Conservation (phyloP, 805 yeast genomes). For the Saccharomycopsis sp. region DNA sequence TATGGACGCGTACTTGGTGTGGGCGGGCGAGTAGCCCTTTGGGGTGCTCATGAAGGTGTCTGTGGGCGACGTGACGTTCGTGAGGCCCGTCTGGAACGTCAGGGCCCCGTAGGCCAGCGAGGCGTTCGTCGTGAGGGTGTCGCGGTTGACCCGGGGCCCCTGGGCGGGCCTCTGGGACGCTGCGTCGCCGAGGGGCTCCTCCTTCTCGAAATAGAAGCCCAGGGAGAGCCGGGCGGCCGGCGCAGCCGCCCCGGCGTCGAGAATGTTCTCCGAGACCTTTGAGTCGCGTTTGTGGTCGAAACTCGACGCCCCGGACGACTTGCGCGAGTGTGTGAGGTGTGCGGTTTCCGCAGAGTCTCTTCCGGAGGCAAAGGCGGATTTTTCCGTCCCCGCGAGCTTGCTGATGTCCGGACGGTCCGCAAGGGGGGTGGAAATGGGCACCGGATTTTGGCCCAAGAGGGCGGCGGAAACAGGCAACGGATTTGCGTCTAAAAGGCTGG, state of each 20-base stretch:
- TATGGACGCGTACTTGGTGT: not conserved
- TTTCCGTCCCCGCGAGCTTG: constrained; percentile 1
- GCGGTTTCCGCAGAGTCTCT: not conserved
- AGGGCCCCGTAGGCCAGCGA: constrained; percentile 12
- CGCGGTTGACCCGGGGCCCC: constrained; percentile 9
- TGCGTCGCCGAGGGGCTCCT: constrained; percentile 10
- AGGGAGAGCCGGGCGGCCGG: constrained; percentile 11
- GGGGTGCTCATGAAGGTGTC: constrained; percentile 3
- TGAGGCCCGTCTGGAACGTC: constrained; percentile 8
- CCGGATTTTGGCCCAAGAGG: no score
- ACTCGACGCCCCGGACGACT: not conserved
- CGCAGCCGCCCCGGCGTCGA: not conserved
- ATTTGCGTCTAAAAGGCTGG: constrained; percentile 9
- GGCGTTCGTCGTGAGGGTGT: constrained; percentile 15
- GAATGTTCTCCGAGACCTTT: constrained; percentile 8
- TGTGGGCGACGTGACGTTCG: constrained; percentile 16
- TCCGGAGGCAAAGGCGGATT: constrained; percentile 13
- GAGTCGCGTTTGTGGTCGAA: constrained; percentile 5
- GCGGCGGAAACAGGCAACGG: no score
- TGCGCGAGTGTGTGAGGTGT: constrained; percentile 6
- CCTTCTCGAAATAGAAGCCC: constrained; percentile 18
- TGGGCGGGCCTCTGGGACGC: not conserved
- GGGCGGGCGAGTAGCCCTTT: not conserved
- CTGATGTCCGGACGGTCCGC: no score
- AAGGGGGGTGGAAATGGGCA: no score